Base-by-base conservation (phyloP, 805 yeast genomes). In the Candida sanyiensis region DNA sequence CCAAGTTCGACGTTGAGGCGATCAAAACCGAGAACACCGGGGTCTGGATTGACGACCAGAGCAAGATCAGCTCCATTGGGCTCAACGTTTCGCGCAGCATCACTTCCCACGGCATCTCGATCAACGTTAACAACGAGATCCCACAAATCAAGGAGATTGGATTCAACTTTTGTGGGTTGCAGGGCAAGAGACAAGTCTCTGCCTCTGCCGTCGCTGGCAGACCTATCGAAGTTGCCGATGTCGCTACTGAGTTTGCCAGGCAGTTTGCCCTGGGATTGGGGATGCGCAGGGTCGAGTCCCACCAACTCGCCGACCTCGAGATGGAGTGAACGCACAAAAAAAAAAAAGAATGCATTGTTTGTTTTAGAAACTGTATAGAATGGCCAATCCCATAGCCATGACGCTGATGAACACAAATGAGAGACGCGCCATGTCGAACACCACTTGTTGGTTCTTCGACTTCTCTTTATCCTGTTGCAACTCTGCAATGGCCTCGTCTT, bases 61-160 rank as follows among this genome's bases (percentile, higher is more conserved):
- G 62, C 22, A 89, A 93, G 58, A 81, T 93, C 23, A 89, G 95
- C 1, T 83, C 96, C 18, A 74, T 94, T 5, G 98, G 98, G 0
- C 77, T 90, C 37, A 88, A 87, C 52, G 80, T 90, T 6, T 80
- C 87, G 45, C 65, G 96, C 42, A 78, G 83, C 10, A 72, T 93
- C 23, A 86, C 97, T 0, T 78, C 93, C 1, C 96, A 89, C 62
- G 98, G 99, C 0, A 68, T 90, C 12, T 85, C 90, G 1, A 70
- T 93, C 31, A 93, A 93, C 55, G 80, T 84, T 3, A 45, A 54
- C 23, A 87, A 95, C 1, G 88, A 88, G 51, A 67, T 87, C 31
- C 69, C 74, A 27, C 83, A 72, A 61, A 70, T 90, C 50, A 81
- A 86, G 43, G 66, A 69, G 22, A 53, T 65, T 1, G 61, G 71